phyloP scores from a whole-genome alignment of 1,284 basidiomycete species.

The Macrocystidia cucumis region DNA sequence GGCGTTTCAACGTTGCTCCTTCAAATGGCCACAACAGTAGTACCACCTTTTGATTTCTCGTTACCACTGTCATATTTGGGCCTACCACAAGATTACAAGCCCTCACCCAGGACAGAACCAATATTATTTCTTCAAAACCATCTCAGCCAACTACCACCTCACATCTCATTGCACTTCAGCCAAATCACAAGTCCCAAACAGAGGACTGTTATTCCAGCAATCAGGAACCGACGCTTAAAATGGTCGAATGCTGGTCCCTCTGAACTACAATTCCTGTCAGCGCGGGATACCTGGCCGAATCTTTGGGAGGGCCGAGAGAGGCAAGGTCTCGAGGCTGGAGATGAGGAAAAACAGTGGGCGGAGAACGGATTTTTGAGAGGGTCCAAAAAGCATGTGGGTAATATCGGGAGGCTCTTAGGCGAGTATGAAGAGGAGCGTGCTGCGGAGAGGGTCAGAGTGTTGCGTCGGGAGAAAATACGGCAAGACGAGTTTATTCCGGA shows the following conservation, averaged over 20 bases:
- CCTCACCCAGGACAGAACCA: slow-evolving; percentile 51
- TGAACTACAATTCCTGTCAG: slow-evolving; percentile 43
- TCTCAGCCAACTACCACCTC: slow-evolving; percentile 57
- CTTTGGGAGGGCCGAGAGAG: slow-evolving; percentile 54
- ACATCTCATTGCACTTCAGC: slow-evolving; percentile 54
- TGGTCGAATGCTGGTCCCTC: slow-evolving; percentile 46
- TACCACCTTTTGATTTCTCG: slow-evolving; percentile 27
- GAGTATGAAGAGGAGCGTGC: slow-evolving; percentile 72
- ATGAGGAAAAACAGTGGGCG: slow-evolving; percentile 65
- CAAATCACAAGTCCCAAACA: slow-evolving; percentile 57
- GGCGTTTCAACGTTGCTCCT: too few species aligned
- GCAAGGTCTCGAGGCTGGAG: slow-evolving; percentile 40
- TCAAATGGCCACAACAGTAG: slow-evolving; percentile 10
- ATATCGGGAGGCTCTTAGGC: slow-evolving; percentile 55
- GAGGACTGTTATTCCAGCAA: slow-evolving; percentile 48
- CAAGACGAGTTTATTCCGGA: slow-evolving; percentile 50
- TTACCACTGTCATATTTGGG: slow-evolving; percentile 55
- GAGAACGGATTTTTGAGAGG: slow-evolving; percentile 55
- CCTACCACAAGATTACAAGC: slow-evolving; percentile 46
- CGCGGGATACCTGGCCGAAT: slow-evolving; percentile 50
- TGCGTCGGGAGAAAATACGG: slow-evolving; percentile 32
- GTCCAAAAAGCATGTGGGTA: slow-evolving; percentile 52
- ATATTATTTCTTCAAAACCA: slow-evolving; percentile 55
- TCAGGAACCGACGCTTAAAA: slow-evolving; percentile 63
- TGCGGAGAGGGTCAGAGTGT: slow-evolving; percentile 44